Evolutionary conservation across 208 protist species (phyloP), one percentile per base, ranked within the genome.

Genomic region (Endotrypanum monterogeii): DNA sequence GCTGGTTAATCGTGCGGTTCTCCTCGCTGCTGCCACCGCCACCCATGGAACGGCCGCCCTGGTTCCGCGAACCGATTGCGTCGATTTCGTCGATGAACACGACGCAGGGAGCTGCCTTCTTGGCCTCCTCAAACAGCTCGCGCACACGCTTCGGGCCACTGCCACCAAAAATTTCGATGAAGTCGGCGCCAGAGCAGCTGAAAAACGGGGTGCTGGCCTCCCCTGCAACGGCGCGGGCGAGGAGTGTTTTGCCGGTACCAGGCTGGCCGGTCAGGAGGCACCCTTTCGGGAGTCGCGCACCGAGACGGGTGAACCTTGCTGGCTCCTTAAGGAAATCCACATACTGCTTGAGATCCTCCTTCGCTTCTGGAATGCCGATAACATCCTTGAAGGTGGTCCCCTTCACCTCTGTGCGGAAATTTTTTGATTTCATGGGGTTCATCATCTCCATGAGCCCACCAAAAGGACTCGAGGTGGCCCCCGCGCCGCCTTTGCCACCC

Each of bases 81-180:
- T 99, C 99, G 73, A 99, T 99, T 73, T 99, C 99, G 82, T 99
- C 99, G 61, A 99, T 99, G 79, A 99, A 99, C 35, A 99, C 92
- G 62, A 99, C 98, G 65, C 96, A 98, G 18, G 98, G 98, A 14
- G 97, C 90, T 35, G 88, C 96, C 76, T 98, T 90, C 77, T 97
- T 91, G 0, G 98, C 99, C 83, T 99, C 88, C 32, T 76, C 76
- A 80, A 99, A 99, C 18, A 99, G 90, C 73, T 99, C 98, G 37
- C 98, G 94, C 48, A 99, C 98, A 8, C 98, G 86, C 69, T 97
- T 91, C 16, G 97, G 97, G 3, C 97, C 97, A 74, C 96, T 97
- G 60, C 98, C 98, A 61, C 98, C 98, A 80, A 99, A 99, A 76
- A 99, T 99, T 78, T 99, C 98, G 39, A 99, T 96, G 77, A 99